Percentiles rank a stretch among this genome's conserved stretches.
Conservation (phyloP, 2,329 filamentous ascomycete species). For the Neonectria ditissima region DNA sequence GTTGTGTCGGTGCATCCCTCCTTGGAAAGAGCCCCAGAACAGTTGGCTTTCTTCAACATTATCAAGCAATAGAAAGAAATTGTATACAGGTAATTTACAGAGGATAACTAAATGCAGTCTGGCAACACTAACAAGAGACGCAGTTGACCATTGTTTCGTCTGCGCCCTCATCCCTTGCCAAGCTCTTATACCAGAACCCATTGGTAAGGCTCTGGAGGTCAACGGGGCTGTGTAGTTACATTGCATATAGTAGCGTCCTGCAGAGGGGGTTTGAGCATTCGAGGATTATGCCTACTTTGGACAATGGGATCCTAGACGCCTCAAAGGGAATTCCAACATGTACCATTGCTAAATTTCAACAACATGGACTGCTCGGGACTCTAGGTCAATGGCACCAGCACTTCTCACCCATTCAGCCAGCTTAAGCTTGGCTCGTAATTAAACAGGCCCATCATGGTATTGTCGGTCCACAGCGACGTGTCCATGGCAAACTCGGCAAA, state of each 20-base stretch:
- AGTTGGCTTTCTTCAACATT: too few relatives aligned
- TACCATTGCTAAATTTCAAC: not conserved
- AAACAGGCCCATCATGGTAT: conserved; percentile 19
- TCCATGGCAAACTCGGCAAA: not conserved
- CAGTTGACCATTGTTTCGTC: not conserved
- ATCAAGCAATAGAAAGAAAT: too few relatives aligned
- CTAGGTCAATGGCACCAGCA: too few relatives aligned
- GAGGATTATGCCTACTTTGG: too few relatives aligned
- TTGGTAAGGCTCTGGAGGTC: not conserved
- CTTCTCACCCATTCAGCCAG: conserved; percentile 19
- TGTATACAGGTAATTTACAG: not conserved
- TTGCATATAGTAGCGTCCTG: not conserved
- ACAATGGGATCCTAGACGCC: too few relatives aligned
- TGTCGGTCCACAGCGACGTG: conserved; percentile 10
- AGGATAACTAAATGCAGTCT: not conserved
- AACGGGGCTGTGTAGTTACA: not conserved
- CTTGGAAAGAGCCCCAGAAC: too few relatives aligned
- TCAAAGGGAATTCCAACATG: too few relatives aligned
- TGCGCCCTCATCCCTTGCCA: not conserved
- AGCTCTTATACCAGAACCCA: not conserved
- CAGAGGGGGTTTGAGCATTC: too few relatives aligned
- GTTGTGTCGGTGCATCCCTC: too few relatives aligned
- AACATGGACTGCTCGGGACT: not conserved
- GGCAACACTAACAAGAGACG: not conserved
- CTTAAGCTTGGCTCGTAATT: conserved; percentile 20